Percentiles rank a stretch among this genome's conserved stretches.
Evolutionary conservation across 306 rosid genomes (phyloP).

Genomic region (Glycine tomentella): DNA sequence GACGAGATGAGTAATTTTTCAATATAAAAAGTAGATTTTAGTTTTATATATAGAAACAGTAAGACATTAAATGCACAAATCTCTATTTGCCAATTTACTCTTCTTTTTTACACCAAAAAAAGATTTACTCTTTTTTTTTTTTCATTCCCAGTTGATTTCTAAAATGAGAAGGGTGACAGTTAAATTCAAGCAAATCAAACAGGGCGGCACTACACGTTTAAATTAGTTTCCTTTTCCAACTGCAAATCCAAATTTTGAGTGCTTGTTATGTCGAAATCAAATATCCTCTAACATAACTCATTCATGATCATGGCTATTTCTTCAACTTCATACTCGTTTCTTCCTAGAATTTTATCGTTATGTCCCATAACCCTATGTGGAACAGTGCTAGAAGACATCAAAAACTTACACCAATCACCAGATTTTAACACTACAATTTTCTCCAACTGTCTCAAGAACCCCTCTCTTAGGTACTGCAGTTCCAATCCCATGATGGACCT

Average conservation of each 20-base stretch:
- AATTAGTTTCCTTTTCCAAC: constrained; percentile 38
- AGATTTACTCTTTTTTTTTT: neutral
- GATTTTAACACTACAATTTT: constrained; percentile 69
- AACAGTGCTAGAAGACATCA: constrained; percentile 74
- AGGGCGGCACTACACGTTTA: neutral
- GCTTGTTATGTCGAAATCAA: neutral
- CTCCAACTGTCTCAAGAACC: constrained; percentile 64
- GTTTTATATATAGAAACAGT: too few relatives aligned
- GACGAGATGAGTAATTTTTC: too few relatives aligned
- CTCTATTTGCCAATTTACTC: too few relatives aligned
- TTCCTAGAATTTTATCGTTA: constrained; percentile 38
- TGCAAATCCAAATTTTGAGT: constrained; percentile 18
- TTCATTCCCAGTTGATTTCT: neutral
- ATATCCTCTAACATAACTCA: neutral
- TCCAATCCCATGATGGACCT: constrained; percentile 59
- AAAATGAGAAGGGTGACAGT: constrained; percentile 8
- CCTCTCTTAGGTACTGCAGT: constrained; percentile 76
- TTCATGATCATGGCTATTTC: constrained; percentile 56
- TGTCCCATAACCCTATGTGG: constrained; percentile 44
- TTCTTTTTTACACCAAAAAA: too few relatives aligned
- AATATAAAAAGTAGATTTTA: too few relatives aligned
- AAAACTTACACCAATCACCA: constrained; percentile 62
- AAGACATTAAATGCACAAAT: too few relatives aligned
- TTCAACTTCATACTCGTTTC: constrained; percentile 40
- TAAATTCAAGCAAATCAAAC: neutral